Conservation (phyloP, 179 eudicot genomes). For the Beta lomatogona region DNA sequence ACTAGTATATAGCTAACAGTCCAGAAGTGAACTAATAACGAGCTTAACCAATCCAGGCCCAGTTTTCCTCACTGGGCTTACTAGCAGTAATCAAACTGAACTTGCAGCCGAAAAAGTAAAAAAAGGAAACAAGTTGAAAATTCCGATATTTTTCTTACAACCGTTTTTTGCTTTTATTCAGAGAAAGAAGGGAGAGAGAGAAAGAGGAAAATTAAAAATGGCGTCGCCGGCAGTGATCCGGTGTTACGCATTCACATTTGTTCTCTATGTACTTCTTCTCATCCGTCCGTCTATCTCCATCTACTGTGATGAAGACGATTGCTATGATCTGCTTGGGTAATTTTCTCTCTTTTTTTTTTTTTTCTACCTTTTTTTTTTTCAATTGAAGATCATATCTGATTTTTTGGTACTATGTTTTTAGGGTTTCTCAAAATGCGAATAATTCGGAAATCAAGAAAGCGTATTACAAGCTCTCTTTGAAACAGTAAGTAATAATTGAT, state of each 20-base stretch:
- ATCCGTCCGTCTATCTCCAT: slow-evolving; percentile 68
- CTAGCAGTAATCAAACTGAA: no score
- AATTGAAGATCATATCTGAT: neutral
- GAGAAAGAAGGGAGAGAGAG: neutral
- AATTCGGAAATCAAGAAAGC: slow-evolving; percentile 89
- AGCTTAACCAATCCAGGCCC: no score
- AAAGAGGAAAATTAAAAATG: slow-evolving; percentile 28
- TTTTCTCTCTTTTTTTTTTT: neutral
- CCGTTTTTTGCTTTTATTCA: neutral
- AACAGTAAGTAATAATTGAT: slow-evolving; percentile 50
- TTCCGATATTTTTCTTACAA: neutral
- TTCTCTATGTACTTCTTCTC: slow-evolving; percentile 34
- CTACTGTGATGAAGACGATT: slow-evolving; percentile 95
- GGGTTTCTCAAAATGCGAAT: slow-evolving; percentile 87
- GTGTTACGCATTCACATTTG: slow-evolving; percentile 44
- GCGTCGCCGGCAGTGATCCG: slow-evolving; percentile 56
- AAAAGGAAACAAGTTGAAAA: no score
- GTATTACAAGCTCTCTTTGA: slow-evolving; percentile 87
- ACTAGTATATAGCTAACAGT: no score
- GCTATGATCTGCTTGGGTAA: slow-evolving; percentile 98
- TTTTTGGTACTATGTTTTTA: slow-evolving; percentile 24
- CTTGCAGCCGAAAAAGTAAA: no score
- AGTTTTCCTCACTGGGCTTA: no score
- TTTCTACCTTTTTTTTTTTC: neutral
- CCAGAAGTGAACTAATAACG: no score